Evolutionary conservation across 306 rosid genomes (phyloP).

Genomic region (Pyrus pyrifolia): DNA sequence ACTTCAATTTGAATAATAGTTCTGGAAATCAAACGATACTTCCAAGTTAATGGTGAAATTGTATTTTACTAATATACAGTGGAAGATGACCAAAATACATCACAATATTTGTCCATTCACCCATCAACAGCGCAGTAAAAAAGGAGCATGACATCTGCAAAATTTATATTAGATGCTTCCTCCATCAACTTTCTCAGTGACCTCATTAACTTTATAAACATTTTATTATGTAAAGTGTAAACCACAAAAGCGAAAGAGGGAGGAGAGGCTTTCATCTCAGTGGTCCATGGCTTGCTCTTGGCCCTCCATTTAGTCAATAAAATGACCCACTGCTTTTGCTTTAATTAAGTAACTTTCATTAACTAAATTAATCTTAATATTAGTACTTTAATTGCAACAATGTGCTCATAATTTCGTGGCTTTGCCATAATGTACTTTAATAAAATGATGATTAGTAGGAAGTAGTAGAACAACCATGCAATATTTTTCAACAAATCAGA

Average conservation of each 20-base stretch:
- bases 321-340: constrained; percentile 19
- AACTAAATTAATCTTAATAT: neutral
- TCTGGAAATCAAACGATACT: too few species aligned
- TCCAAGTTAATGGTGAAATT: too few species aligned
- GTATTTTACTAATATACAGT: neutral
- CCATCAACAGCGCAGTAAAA: neutral
- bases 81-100: neutral
- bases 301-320: constrained; percentile 14
- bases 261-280: constrained; percentile 16
- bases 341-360: neutral
- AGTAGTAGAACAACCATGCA: neutral
- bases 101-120: neutral
- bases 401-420: constrained; percentile 22
- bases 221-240: neutral
- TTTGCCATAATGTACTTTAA: constrained; percentile 1
- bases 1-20: too few species aligned
- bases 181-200: constrained; percentile 32
- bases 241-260: neutral
- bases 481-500: neutral
- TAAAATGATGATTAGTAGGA: neutral
- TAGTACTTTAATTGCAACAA: neutral
- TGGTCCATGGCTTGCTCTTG: constrained; percentile 4
- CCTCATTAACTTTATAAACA: constrained; percentile 24
- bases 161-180: constrained; percentile 19
- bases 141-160: constrained; percentile 35